Evolutionary conservation across 192 early-diverging fungal species (phyloP), one percentile per base, ranked within the genome.

Genomic region (Phlyctochytrium arcticum): DNA sequence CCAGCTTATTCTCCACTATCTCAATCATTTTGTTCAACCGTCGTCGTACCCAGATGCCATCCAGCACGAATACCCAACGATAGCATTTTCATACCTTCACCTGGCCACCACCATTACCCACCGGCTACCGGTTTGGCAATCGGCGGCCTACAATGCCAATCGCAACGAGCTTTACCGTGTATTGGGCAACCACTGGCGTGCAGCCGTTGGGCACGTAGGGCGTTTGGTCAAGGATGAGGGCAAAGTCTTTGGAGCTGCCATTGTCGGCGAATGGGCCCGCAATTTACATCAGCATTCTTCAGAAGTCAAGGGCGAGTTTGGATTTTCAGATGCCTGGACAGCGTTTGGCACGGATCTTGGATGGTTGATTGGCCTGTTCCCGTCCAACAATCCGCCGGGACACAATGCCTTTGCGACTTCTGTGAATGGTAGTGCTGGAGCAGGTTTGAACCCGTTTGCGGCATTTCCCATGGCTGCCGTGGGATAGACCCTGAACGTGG

Each of bases 251-350:
- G 89, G 89, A 49, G 80, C 87, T 4, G 72, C 80, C 34, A 82
- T 88, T 32, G 87, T 96, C 19, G 84, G 78, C 31, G 89, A 91
- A 67, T 98, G 96, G 96, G 89, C 85, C 2, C 78, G 82, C 48
- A 88, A 86, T 47, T 67, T 93, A 55, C 74, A 79, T n/a, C 78
- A 80, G 32, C 89, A 91, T 66, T 82, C 81, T 30, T 67, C 54
- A 15, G 68, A 79, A 46, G 73, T 88, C 1, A 71, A 84, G 35
- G 82, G 83, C 5, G 67, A 47, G 21, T 72, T 69, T n/a, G 70
- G 78, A 10, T 90, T 92, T 36, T 65, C 67, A 21, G 71, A 79
- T 31, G 83, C 85, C 0, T 72, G 79, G 24, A 75, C 88, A 44
- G 80, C 82, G 54, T 90, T 91, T 67, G 77, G 66, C 19, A 35